Evolutionary conservation across 345 rosid genomes (phyloP), one percentile per base, ranked within the genome.

Genomic region (Aquilaria sinensis): DNA sequence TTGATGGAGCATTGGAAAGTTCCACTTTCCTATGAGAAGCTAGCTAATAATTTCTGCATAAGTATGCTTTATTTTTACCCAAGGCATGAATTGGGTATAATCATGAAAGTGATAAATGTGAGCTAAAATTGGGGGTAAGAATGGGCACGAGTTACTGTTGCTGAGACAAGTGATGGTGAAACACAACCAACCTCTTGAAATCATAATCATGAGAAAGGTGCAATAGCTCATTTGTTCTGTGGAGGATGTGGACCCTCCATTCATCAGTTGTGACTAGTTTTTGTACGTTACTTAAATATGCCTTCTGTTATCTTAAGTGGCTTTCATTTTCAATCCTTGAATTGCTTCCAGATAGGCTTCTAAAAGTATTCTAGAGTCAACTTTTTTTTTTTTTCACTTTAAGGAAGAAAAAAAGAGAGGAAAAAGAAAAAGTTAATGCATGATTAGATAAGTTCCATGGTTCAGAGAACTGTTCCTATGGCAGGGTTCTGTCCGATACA

Each of bases 101-200:
- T 55, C 54, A 55, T 65, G 54, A 33, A 51, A 56, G 31, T 10
- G 43, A 56, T 6, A 43, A 56, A 34, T 47, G 15, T 23, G 37
- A 65, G 23, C 23, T 23, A 23, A 23, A 23, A 23, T 32, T 32
- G 30, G 32, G 14, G 57, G 0, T 48, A 33, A 33, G 32, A 30
- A 33, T 1, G 29, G 10, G 9, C 30, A 4, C 9, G 4, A n/a
- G 31, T 53, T 4, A 33, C 47, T 41, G 31, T 50, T 23, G 45
- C 5, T 61, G 16, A 62, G 72, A 58, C 64, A 62, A 68, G 78
- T 70, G 80, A 73, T 67, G 51, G 73, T 60, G 77, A 73, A 77
- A 69, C 65, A 66, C 67, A 70, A 69, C 82, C 85, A 45, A 74
- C 74, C 78, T 69, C 73, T 78, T 66, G 65, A 61, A 73, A 75